Evolutionary conservation across 2,329 filamentous ascomycete genomes (phyloP).

Genomic region (Penicillium sp.): DNA sequence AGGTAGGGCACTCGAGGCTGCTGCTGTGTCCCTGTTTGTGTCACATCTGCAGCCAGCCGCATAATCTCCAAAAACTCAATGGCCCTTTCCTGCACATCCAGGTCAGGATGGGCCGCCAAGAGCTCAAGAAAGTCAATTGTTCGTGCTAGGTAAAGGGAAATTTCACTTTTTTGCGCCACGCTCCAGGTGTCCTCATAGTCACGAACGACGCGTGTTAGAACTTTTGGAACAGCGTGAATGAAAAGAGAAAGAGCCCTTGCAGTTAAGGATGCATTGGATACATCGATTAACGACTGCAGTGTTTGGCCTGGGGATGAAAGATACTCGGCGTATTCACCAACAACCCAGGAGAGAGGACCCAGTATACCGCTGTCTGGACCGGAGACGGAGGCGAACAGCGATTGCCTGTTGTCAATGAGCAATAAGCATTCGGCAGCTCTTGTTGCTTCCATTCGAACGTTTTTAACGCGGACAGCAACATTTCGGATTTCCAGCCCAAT

Average conservation of each 20-base stretch:
- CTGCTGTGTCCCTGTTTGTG: conserved; percentile 37
- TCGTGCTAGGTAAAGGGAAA: conserved; percentile 77
- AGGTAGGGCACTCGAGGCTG: conserved; percentile 68
- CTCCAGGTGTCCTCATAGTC: conserved; percentile 69
- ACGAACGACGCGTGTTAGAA: conserved; percentile 75
- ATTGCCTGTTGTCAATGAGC: conserved; percentile 61
- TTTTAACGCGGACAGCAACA: conserved; percentile 87
- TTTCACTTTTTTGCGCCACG: conserved; percentile 71
- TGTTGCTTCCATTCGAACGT: conserved; percentile 78
- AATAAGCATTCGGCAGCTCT: conserved; percentile 79
- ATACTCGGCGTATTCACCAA: conserved; percentile 83
- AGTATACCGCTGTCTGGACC: conserved; percentile 67
- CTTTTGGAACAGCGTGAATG: conserved; percentile 82
- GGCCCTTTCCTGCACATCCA: conserved; percentile 93
- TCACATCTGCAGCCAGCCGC: conserved; percentile 81
- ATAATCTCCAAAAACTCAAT: conserved; percentile 92
- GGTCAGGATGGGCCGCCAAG: conserved; percentile 77
- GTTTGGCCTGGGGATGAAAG: conserved; percentile 73
- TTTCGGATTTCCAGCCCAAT: conserved; percentile 89
- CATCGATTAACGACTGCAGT: conserved; percentile 75
- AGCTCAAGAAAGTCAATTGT: conserved; percentile 82
- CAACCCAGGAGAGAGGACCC: conserved; percentile 79
- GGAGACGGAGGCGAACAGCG: conserved; percentile 58
- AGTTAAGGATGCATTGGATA: conserved; percentile 60
- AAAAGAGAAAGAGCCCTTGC: conserved; percentile 76